These are phyloP conservation scores for Fusarium temperatum DNA, from an alignment of 2,329 filamentous ascomycete genomes.

Conservation along the genomic window DNA sequence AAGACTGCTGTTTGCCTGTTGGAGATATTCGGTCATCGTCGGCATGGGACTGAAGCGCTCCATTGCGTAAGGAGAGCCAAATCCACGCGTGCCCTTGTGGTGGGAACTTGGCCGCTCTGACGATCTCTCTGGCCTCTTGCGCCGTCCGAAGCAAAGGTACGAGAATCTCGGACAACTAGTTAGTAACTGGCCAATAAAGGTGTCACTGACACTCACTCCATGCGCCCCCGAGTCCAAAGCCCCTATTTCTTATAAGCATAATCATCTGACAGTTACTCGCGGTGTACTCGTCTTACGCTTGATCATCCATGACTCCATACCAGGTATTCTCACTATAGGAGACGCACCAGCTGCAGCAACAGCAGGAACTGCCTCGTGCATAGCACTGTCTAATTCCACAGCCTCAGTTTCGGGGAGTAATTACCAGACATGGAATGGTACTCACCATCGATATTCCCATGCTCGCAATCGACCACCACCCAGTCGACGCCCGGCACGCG, in stretches of 20 bases:
- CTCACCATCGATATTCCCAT: not conserved
- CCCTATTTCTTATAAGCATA: not conserved
- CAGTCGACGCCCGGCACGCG: not conserved
- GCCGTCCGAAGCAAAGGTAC: not conserved
- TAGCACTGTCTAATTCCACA: not conserved
- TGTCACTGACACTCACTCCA: not conserved
- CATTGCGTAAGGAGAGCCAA: not conserved
- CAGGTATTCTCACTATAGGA: not conserved
- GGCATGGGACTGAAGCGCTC: not conserved
- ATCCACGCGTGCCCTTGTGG: not conserved
- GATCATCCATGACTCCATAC: not conserved
- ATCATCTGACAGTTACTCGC: rapidly evolving
- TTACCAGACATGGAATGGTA: rapidly evolving
- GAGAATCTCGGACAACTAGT: rapidly evolving
- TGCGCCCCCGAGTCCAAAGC: not conserved
- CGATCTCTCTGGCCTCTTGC: not conserved
- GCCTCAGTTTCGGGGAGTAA: not conserved
- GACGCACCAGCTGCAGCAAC: not conserved
- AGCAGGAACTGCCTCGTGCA: not conserved
- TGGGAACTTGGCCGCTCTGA: not conserved
- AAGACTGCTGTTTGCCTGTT: not conserved
- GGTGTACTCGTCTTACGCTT: not conserved
- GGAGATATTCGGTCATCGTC: not conserved
- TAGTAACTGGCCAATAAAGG: rapidly evolving
- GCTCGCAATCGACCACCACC: not conserved